These are phyloP conservation scores for Heterobasidion parviporum DNA, from an alignment of 1,284 basidiomycete genomes.

Conservation along the genomic window DNA sequence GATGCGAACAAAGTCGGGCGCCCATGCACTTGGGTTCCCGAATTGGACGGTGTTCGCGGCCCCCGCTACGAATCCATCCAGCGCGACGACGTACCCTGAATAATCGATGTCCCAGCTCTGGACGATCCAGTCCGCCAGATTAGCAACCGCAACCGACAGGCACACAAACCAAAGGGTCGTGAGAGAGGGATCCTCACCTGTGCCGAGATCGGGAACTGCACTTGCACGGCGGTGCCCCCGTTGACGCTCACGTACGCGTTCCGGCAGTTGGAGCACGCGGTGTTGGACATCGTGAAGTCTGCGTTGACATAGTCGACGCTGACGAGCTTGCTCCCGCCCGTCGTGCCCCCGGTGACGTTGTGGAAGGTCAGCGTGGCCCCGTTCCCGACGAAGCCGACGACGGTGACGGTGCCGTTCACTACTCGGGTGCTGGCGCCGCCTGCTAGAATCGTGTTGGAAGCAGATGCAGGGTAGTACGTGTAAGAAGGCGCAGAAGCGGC, in stretches of 20 bases:
- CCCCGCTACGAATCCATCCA: neutral
- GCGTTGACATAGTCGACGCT: conserved; percentile 41
- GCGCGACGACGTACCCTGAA: neutral
- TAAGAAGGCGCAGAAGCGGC: neutral
- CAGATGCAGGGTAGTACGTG: neutral
- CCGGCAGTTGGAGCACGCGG: conserved; percentile 39
- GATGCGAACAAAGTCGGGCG: neutral
- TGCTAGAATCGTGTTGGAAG: conserved; percentile 22
- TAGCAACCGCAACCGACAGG: neutral
- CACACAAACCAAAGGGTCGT: neutral
- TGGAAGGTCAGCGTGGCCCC: conserved; percentile 35
- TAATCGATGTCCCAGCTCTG: neutral
- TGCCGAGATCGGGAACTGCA: conserved; percentile 39
- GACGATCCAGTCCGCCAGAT: neutral
- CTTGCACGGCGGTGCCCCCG: conserved; percentile 31
- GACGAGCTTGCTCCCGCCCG: conserved; percentile 34
- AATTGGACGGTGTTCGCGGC: neutral
- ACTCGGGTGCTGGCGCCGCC: conserved; percentile 31
- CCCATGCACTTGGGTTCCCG: neutral
- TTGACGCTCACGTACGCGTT: conserved; percentile 38
- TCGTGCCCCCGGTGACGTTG: conserved; percentile 30
- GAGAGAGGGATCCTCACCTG: conserved; percentile 21
- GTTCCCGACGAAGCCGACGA: conserved; percentile 35
- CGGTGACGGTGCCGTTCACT: conserved; percentile 29
- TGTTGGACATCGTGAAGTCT: conserved; percentile 32